A percentile compares a stretch with the other conserved stretches of the same genome.
These are phyloP conservation scores for Selaginella moellendorffii DNA, from an alignment of 75 land plant species.

Conservation along the genomic window DNA sequence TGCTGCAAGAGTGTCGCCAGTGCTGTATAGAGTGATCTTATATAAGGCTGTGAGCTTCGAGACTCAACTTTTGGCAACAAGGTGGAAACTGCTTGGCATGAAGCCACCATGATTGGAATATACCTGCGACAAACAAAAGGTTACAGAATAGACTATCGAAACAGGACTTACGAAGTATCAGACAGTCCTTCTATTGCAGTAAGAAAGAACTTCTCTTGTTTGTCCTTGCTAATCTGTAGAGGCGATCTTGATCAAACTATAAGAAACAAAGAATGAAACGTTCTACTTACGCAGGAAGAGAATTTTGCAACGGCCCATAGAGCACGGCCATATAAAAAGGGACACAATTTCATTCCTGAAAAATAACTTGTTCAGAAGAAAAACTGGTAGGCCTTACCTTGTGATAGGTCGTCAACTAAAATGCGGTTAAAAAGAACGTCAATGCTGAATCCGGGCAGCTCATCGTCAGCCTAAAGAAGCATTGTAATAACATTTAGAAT, in stretches of 20 bases:
- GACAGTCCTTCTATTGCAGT: constrained; percentile 56
- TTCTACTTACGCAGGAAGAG: constrained; percentile 44
- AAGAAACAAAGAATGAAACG: neutral
- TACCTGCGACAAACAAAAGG: constrained; percentile 29
- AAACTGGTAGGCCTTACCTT: constrained; percentile 24
- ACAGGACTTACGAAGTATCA: constrained; percentile 53
- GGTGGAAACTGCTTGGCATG: constrained; percentile 70
- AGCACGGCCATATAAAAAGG: constrained; percentile 80
- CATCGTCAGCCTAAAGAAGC: constrained; percentile 16
- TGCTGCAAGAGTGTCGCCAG: constrained; percentile 54
- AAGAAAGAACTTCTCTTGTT: constrained; percentile 43
- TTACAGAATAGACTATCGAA: too few species aligned
- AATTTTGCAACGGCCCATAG: constrained; percentile 69
- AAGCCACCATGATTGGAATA: constrained; percentile 80
- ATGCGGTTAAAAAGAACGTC: constrained; percentile 47
- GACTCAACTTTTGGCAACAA: constrained; percentile 43
- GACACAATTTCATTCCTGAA: constrained; percentile 49
- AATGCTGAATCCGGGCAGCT: constrained; percentile 18
- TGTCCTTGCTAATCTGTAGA: constrained; percentile 45
- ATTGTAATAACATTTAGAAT: neutral
- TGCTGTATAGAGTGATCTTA: constrained; percentile 40
- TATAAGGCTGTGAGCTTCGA: constrained; percentile 33
- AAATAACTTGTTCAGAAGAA: neutral
- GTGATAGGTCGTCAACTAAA: constrained; percentile 38
- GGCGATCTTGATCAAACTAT: constrained; percentile 3